Conservation (phyloP, 371 early-diverging fungal genomes). For the Dichotomocladium elegans region DNA sequence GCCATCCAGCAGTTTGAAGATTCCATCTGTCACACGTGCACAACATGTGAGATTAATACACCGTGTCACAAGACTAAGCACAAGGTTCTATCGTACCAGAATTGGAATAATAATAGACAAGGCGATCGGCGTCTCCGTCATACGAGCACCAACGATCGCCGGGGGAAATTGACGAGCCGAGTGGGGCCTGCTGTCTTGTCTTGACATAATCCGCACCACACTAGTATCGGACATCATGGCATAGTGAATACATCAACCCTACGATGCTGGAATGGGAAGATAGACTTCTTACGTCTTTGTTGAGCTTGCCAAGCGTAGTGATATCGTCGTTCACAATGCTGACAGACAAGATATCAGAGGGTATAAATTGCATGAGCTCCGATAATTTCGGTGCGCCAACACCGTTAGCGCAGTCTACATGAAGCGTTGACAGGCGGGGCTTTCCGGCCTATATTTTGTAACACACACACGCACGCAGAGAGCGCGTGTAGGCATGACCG, state of each 20-base stretch:
- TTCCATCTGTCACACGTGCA: slow-evolving; percentile 37
- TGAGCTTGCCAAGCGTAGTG: slow-evolving; percentile 67
- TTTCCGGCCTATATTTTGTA: slow-evolving; percentile 54
- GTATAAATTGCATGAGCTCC: slow-evolving; percentile 66
- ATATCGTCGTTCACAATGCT: slow-evolving; percentile 73
- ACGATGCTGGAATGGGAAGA: no score
- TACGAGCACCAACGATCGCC: slow-evolving; percentile 84
- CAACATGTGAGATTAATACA: no score
- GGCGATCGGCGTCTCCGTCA: slow-evolving; percentile 99
- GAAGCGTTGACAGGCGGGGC: slow-evolving; percentile 62
- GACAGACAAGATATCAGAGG: slow-evolving; percentile 61
- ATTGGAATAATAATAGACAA: slow-evolving; percentile 92
- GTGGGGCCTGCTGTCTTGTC: slow-evolving; percentile 81
- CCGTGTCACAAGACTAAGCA: no score
- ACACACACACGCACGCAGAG: no score
- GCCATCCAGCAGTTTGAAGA: slow-evolving; percentile 93
- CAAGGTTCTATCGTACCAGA: slow-evolving; percentile 43
- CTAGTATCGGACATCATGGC: slow-evolving; percentile 23
- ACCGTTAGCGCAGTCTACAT: slow-evolving; percentile 95
- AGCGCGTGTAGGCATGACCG: no score
- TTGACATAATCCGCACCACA: slow-evolving; percentile 99
- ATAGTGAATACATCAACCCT: neutral
- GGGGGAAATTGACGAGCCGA: slow-evolving; percentile 54
- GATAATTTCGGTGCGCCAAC: slow-evolving; percentile 93
- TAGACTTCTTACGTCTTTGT: slow-evolving; percentile 64